Conservation (phyloP, 306 rosid species). For the Vigna radiata region DNA sequence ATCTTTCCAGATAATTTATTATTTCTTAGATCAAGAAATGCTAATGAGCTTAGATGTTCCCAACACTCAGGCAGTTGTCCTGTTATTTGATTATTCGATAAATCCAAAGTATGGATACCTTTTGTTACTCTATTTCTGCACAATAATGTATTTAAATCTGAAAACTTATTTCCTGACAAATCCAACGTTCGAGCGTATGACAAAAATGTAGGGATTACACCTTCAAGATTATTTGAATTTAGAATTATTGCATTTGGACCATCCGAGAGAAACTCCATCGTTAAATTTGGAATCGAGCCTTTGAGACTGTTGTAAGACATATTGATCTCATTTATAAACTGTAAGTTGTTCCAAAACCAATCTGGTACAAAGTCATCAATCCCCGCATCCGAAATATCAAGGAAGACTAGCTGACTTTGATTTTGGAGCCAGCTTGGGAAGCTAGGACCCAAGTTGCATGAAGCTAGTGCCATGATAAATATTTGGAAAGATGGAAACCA, state of each 20-base stretch:
- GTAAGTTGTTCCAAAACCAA: slow-evolving; percentile 15
- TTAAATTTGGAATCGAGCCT: slow-evolving; percentile 25
- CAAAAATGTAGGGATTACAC: neutral
- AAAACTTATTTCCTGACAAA: slow-evolving; percentile 12
- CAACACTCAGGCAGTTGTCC: slow-evolving; percentile 34
- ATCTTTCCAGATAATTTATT: neutral
- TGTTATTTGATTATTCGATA: slow-evolving; percentile 20
- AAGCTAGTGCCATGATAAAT: rapidly evolving
- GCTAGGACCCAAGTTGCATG: slow-evolving; percentile 37
- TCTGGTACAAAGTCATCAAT: slow-evolving; percentile 23
- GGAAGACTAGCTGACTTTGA: rapidly evolving
- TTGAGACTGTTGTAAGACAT: slow-evolving; percentile 27
- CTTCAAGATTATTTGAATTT: slow-evolving; percentile 36
- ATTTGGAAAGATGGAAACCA: slow-evolving; percentile 41
- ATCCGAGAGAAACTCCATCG: neutral
- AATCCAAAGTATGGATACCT: neutral
- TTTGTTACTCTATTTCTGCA: neutral
- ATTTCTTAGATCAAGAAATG: neutral
- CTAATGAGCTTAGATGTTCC: neutral
- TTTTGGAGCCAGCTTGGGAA: slow-evolving; percentile 27
- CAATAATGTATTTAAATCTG: neutral
- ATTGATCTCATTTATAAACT: rapidly evolving
- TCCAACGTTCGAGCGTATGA: neutral
- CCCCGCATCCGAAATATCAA: neutral
- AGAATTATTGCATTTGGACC: neutral